Percentiles rank a stretch among this genome's conserved stretches.
Evolutionary conservation across 208 protist genomes (phyloP).

Genomic region (Crithidia expoeki): DNA sequence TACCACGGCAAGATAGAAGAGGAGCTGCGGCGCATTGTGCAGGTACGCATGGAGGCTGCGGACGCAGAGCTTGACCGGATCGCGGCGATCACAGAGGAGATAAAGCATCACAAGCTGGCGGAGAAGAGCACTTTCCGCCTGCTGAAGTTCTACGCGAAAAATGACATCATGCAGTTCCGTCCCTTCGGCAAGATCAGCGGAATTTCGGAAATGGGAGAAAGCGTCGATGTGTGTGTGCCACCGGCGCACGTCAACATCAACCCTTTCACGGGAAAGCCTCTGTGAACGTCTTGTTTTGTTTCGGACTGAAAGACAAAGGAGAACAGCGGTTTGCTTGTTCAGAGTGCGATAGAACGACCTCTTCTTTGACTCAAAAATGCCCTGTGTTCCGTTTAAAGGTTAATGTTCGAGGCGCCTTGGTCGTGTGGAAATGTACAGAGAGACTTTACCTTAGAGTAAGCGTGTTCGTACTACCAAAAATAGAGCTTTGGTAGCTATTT

Average conservation of each 20-base stretch:
- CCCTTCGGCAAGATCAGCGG: conserved; percentile 89
- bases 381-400: too few relatives aligned
- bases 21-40: conserved; percentile 75
- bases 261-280: conserved; percentile 60
- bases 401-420: too few relatives aligned
- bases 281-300: too few relatives aligned
- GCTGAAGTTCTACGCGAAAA: conserved; percentile 89
- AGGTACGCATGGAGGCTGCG: conserved; percentile 47
- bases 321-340: too few relatives aligned
- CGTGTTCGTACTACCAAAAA: too few relatives aligned
- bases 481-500: too few relatives aligned
- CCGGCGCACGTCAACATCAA: conserved; percentile 84
- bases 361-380: too few relatives aligned
- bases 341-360: too few relatives aligned
- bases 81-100: conserved; percentile 43
- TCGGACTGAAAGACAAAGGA: too few relatives aligned
- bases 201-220: conserved; percentile 85
- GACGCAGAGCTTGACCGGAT: conserved; percentile 61
- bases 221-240: conserved; percentile 77
- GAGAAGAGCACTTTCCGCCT: conserved; percentile 80
- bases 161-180: conserved; percentile 77
- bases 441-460: too few relatives aligned
- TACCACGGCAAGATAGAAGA: conserved; percentile 52
- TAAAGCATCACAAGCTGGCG: conserved; percentile 68
- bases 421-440: too few relatives aligned